Percentiles rank a stretch among this genome's conserved stretches.
Conservation (phyloP, 148 eudicot genomes). For the Amaranthus cruentus region DNA sequence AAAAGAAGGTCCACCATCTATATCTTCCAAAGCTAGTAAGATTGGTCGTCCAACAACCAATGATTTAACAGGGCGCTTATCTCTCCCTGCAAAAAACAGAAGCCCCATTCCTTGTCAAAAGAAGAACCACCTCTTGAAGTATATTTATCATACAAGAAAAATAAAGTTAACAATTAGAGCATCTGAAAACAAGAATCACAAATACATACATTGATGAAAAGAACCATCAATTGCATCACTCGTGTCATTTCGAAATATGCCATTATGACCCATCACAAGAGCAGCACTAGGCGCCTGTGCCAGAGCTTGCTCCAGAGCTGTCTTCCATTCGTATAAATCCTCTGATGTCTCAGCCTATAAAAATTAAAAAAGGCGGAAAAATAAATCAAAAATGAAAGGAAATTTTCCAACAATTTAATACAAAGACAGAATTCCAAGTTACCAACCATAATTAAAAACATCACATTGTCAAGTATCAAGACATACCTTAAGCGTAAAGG, state of each 20-base stretch:
- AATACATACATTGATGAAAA: constrained; percentile 70
- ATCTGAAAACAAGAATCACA: constrained; percentile 7
- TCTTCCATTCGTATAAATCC: constrained; percentile 95
- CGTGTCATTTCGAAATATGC: constrained; percentile 81
- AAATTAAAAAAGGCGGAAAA: not conserved
- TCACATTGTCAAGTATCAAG: not conserved
- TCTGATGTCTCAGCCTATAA: constrained; percentile 91
- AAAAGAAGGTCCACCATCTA: constrained; percentile 99
- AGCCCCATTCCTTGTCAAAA: not conserved
- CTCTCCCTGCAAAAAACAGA: constrained; percentile 61
- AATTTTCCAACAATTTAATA: not conserved
- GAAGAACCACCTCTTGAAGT: not conserved
- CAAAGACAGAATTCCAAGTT: not conserved
- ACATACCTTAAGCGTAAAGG: constrained; percentile 91
- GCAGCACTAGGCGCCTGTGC: constrained; percentile 99
- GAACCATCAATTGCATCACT: constrained; percentile 78
- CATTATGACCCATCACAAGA: constrained; percentile 97
- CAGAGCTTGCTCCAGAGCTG: constrained; percentile 92
- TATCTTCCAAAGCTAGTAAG: constrained; percentile 93
- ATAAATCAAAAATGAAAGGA: constrained; percentile 2
- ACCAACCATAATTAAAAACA: constrained; percentile 4
- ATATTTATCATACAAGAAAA: constrained; percentile 6
- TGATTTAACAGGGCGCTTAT: constrained; percentile 89
- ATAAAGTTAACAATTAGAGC: not conserved
- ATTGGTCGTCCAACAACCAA: constrained; percentile 98